Base-by-base conservation (phyloP, 257 asterid genomes). In the Henckelia pumila region DNA sequence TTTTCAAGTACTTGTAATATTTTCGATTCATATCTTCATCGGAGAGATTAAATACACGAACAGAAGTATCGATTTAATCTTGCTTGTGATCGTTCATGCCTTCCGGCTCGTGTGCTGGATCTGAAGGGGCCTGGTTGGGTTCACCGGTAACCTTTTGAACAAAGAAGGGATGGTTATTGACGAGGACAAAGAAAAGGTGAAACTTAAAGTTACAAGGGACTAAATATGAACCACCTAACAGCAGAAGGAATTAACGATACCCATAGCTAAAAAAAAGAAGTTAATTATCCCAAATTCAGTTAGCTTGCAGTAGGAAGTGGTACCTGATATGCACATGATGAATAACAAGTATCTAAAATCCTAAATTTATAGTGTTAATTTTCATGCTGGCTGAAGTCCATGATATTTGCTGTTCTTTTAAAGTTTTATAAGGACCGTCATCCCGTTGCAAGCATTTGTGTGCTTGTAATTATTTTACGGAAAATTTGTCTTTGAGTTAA, bases 91-190 rank as follows among this genome's bases (percentile, higher is more conserved):
- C 79, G 64, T 77, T 85, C 33, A 64, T 73, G 49, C 73, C 82
- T 4, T 68, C 82, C 30, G 83, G 58, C 66, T 83, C 78, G 3
- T 61, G 77, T 20, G 76, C 59, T 65, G 84, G 74, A 59, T 79
- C 83, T 14, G 81, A 66, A 35, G 77, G 60, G 55, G 75, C 79
- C 55, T 70, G 19, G 60, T 65, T 70, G 62, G 73, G 73, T 61
- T 75, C 84, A 60, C 80, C 75, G 4, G 80, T n/a, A 68, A 79
- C 89, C 94, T 86, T 80, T 67, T 64, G 61, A 66, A 59, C 40
- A 78, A 58, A 65, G 19, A 61, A 29, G 58, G 24, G 8, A 22
- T 17, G 50, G 65, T 76, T 32, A 71, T 32, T 64, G 40, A 63
- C 19, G 55, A 62, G 11, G n/a, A 28, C 40, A 32, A 58, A 50